Percentiles rank a stretch among this genome's conserved stretches.
Conservation (phyloP, 805 yeast genomes). For the Metschnikowia cerradonensis region DNA sequence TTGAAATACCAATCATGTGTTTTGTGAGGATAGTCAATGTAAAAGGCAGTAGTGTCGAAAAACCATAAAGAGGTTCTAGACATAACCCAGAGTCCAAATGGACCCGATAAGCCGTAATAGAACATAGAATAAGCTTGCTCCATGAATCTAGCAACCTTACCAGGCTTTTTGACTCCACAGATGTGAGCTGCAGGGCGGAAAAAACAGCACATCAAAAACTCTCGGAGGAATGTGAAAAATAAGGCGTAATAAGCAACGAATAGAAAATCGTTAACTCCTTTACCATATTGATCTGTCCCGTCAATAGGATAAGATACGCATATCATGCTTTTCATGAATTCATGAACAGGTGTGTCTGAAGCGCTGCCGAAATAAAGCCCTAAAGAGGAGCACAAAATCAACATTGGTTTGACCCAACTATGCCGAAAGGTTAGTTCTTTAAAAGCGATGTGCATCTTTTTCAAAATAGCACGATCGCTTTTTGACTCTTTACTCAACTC, state of each 20-base stretch:
- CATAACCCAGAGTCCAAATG: constrained; percentile 89
- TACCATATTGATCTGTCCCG: constrained; percentile 71
- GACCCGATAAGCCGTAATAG: constrained; percentile 78
- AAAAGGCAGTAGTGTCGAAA: constrained; percentile 81
- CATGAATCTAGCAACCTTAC: constrained; percentile 75
- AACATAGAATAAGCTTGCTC: constrained; percentile 86
- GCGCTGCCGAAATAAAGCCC: constrained; percentile 51
- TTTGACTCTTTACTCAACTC: constrained; percentile 27
- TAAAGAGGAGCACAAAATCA: constrained; percentile 42
- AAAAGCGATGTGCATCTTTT: constrained; percentile 54
- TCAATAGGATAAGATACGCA: constrained; percentile 60
- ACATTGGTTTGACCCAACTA: constrained; percentile 70
- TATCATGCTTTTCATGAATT: constrained; percentile 55
- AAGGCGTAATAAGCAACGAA: constrained; percentile 80
- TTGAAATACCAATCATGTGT: constrained; percentile 69
- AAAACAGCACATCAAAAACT: constrained; percentile 80
- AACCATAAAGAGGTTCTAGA: constrained; percentile 76
- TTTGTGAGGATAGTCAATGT: constrained; percentile 77
- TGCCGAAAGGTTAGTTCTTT: constrained; percentile 55
- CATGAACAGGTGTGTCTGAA: constrained; percentile 55
- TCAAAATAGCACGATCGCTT: constrained; percentile 49
- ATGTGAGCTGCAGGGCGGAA: constrained; percentile 65
- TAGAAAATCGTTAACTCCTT: constrained; percentile 77
- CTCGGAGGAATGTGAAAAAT: constrained; percentile 86
- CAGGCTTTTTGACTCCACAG: constrained; percentile 48